These are phyloP conservation scores for Sporothrix protearum DNA, from an alignment of 2,329 filamentous ascomycete genomes.

Conservation along the genomic window DNA sequence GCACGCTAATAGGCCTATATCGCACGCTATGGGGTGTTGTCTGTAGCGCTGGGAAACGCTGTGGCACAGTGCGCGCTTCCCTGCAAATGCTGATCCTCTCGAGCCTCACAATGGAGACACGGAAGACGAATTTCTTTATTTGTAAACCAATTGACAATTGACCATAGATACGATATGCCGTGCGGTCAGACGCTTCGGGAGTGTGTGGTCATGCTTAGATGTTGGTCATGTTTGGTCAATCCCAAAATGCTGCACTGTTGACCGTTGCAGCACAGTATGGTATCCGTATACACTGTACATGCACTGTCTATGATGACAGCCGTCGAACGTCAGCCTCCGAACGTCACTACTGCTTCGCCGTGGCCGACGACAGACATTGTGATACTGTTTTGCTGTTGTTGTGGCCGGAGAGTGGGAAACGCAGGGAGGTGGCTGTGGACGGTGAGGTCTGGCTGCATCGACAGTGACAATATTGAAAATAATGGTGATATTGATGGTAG, in stretches of 20 bases:
- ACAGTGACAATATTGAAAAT: not conserved
- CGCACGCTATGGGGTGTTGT: not conserved
- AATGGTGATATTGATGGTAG: not conserved
- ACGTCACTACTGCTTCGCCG: too few relatives aligned
- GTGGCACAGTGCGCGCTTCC: not conserved
- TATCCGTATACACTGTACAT: too few relatives aligned
- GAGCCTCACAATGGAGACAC: not conserved
- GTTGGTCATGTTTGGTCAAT: not conserved
- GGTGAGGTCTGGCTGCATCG: not conserved
- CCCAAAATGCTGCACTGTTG: not conserved
- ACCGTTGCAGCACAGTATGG: not conserved
- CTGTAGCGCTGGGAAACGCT: not conserved
- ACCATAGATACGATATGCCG: not conserved
- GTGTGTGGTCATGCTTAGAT: not conserved
- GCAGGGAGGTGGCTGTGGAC: not conserved
- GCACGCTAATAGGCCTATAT: not conserved
- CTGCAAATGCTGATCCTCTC: not conserved
- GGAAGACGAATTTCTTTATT: not conserved
- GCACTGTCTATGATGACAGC: conserved; percentile 3
- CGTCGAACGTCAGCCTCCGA: not conserved
- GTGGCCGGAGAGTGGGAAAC: not conserved
- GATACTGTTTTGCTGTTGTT: not conserved
- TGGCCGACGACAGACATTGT: not conserved
- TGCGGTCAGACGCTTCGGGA: not conserved
- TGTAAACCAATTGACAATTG: not conserved